phyloP scores from a whole-genome alignment of 495 filamentous ascomycete species.

The Neurospora intermedia region DNA sequence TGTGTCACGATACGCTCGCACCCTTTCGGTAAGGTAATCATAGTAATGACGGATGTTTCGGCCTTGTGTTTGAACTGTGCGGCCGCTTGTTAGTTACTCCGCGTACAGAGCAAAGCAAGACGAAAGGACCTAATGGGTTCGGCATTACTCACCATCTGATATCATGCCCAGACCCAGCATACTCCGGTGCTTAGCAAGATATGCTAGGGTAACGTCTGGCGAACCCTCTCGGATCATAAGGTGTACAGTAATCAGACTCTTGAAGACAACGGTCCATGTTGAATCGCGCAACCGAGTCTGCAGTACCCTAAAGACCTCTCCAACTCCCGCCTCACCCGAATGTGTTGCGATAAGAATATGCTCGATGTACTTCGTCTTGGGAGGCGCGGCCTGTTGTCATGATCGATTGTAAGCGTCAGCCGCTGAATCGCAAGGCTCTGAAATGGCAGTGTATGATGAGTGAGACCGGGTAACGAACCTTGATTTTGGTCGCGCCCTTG shows the following conservation, averaged over 20 bases:
- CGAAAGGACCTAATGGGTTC: not conserved
- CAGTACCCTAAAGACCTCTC: constrained; percentile 86
- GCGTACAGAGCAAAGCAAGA: not conserved
- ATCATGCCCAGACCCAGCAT: constrained; percentile 82
- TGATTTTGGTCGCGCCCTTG: constrained; percentile 89
- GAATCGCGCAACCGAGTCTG: constrained; percentile 83
- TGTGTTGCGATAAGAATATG: constrained; percentile 94
- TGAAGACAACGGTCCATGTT: constrained; percentile 96
- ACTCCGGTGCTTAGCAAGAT: constrained; percentile 71
- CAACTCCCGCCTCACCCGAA: constrained; percentile 88
- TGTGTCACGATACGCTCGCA: constrained; percentile 69
- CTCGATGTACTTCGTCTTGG: constrained; percentile 99
- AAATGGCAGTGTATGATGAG: not conserved
- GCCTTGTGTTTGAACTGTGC: constrained; percentile 81
- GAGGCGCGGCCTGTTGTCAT: constrained; percentile 66
- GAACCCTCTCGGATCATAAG: constrained; percentile 96
- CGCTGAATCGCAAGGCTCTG: not conserved
- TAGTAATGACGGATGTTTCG: constrained; percentile 90
- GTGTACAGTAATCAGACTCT: constrained; percentile 88
- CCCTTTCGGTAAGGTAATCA: constrained; percentile 73
- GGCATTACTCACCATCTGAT: constrained; percentile 65
- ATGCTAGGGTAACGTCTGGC: constrained; percentile 75
- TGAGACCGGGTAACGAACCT: constrained; percentile 43
- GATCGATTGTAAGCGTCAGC: constrained; percentile 5
- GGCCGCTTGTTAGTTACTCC: constrained; percentile 4